These are phyloP conservation scores for Cinnamomum micranthum DNA, from an alignment of 164 flowering plant genomes.

Conservation along the genomic window DNA sequence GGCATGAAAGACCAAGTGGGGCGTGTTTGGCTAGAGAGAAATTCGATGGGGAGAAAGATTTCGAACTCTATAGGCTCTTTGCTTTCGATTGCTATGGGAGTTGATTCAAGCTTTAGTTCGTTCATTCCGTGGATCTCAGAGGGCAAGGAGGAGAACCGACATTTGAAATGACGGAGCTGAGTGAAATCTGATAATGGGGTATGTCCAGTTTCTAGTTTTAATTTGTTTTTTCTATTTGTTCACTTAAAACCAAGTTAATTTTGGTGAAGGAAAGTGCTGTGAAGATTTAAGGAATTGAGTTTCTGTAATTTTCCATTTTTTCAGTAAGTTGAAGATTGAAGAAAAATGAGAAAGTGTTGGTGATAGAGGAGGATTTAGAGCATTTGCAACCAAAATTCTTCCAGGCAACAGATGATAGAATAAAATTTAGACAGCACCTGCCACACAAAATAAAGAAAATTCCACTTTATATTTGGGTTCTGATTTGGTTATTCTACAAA, in stretches of 20 bases:
- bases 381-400: slow-evolving; percentile 77
- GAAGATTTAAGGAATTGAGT: slow-evolving; percentile 10
- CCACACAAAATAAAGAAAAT: no score
- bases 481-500: no score
- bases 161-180: slow-evolving; percentile 33
- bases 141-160: slow-evolving; percentile 20
- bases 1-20: slow-evolving; percentile 87
- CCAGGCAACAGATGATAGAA: slow-evolving; percentile 86
- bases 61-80: slow-evolving; percentile 48
- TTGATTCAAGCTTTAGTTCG: slow-evolving; percentile 32
- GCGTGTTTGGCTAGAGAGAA: slow-evolving; percentile 33
- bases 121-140: slow-evolving; percentile 40
- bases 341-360: slow-evolving; percentile 25
- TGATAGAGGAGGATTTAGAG: slow-evolving; percentile 51
- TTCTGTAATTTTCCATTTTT: slow-evolving; percentile 15
- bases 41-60: slow-evolving; percentile 10
- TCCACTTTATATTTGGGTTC: no score
- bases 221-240: slow-evolving; percentile 5
- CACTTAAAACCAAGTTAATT: not conserved
- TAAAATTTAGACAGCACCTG: no score
- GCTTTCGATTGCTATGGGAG: slow-evolving; percentile 6
- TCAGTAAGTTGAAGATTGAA: slow-evolving; percentile 32
- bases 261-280: no score
- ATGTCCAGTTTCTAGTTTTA: slow-evolving; percentile 6
- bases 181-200: slow-evolving; percentile 27